Evolutionary conservation across 164 flowering plant genomes (phyloP), one percentile per base, ranked within the genome.

Genomic region (Vitis vinifera): DNA sequence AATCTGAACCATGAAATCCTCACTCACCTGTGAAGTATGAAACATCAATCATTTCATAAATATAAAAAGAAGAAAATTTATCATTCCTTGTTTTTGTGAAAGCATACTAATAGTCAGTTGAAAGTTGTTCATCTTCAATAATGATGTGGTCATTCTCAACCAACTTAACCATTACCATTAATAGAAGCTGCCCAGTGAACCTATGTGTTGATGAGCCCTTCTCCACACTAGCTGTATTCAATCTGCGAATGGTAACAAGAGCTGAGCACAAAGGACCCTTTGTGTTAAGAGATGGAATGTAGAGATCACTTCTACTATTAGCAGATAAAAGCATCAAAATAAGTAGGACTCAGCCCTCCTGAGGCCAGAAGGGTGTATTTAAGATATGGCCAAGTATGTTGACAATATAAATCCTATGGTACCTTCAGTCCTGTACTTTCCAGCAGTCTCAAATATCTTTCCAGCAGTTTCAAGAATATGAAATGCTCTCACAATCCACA

Each of bases 211-310:
- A 97, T 87, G 78, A 96, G 76, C 16, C 93, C 91, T 67, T 91
- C 97, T 71, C 92, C 96, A 66, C 97, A 97, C 97, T 98, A 96
- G 1, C 97, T 88, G 51, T 96, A 92, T 67, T 92, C 97, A 68
- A 93, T 87, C 57, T 93, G 99, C 7, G 86, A 85, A 75, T 84
- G 89, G 75, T 93, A 96, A 85, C 92, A 89, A 27, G 75, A 78
- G 78, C 93, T 98, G 68, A 84, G 80, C 55, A 79, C 87, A 72
- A 86, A 89, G 88, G 87, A 51, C 79, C 92, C 49, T 89, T 97
- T 23, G 89, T 65, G 72, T 76, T 84, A 6, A 71, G 64, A 68
- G 91, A 83, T 31, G 97, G 82, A 75, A 90, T 93, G 79, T 89
- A 96, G 68, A 96, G 80, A 51, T 92, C 97, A 74, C 97, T 85